Evolutionary conservation across 2,329 filamentous ascomycete genomes (phyloP).

Genomic region (Clarireedia monteithiana): DNA sequence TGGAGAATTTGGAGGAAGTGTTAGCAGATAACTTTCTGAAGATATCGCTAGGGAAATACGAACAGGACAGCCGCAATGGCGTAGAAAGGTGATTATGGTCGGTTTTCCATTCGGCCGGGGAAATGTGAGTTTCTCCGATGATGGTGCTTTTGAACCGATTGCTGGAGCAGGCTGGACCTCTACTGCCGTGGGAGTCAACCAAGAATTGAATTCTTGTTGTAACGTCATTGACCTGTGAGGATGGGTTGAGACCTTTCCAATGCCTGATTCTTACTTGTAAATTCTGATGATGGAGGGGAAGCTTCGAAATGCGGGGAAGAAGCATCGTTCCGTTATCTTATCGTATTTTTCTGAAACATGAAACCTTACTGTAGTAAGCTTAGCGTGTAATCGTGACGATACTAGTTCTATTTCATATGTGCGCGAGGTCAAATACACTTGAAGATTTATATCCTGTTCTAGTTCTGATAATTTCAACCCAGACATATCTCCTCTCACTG

Average conservation of each 20-base stretch:
- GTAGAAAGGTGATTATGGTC: slow-evolving; percentile 57
- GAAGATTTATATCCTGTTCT: too few species aligned
- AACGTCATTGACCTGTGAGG: slow-evolving; percentile 21
- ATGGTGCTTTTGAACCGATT: slow-evolving; percentile 49
- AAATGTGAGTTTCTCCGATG: slow-evolving; percentile 43
- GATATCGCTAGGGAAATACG: slow-evolving; percentile 24
- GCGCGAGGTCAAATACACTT: not conserved
- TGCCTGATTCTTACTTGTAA: not conserved
- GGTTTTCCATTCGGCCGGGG: slow-evolving; percentile 43
- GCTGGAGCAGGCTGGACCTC: slow-evolving; percentile 40
- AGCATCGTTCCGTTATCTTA: slow-evolving; percentile 1
- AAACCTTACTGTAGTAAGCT: too few species aligned
- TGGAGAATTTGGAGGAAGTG: not conserved
- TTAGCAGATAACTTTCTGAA: not conserved
- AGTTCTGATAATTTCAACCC: too few species aligned
- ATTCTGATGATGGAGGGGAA: not conserved
- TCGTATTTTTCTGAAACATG: not conserved
- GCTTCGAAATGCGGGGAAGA: not conserved
- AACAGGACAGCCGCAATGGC: slow-evolving; percentile 72
- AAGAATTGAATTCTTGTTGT: slow-evolving; percentile 26
- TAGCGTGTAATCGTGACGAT: not conserved
- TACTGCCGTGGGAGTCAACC: slow-evolving; percentile 18
- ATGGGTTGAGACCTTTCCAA: not conserved
- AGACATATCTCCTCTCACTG: too few species aligned
- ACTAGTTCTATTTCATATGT: not conserved